Evolutionary conservation across 306 rosid genomes (phyloP).

Genomic region (Casuarina equisetifolia): DNA sequence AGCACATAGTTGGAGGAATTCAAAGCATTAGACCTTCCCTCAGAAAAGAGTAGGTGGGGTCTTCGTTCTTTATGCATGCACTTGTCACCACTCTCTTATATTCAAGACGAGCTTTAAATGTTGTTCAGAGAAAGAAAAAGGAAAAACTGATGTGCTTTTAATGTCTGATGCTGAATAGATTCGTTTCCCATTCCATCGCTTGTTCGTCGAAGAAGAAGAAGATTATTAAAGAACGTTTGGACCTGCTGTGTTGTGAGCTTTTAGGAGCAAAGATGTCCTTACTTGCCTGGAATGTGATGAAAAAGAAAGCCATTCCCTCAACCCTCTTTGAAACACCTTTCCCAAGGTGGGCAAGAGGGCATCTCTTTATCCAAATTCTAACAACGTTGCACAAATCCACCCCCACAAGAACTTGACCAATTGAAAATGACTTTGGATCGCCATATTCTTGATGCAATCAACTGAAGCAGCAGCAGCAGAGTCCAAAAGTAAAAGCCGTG

Average conservation of each 20-base stretch:
- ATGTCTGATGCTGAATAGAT: slow-evolving; percentile 1
- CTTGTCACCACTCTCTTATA: neutral
- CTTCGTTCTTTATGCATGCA: neutral
- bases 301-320: slow-evolving; percentile 47
- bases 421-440: neutral
- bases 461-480: neutral
- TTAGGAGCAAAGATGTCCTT: slow-evolving; percentile 42
- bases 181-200: neutral
- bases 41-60: neutral
- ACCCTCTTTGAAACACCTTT: neutral
- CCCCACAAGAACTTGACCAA: neutral
- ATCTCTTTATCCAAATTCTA: slow-evolving; percentile 14
- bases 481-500: neutral
- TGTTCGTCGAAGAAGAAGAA: slow-evolving; percentile 28
- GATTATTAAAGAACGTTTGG: slow-evolving; percentile 27
- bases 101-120: neutral
- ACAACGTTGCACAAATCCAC: neutral
- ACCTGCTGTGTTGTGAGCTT: slow-evolving; percentile 27
- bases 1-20: slow-evolving; percentile 26
- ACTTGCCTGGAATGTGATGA: slow-evolving; percentile 52
- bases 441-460: neutral
- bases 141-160: neutral
- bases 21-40: neutral
- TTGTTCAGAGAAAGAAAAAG: too few relatives aligned
- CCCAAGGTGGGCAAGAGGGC: slow-evolving; percentile 1